These are phyloP conservation scores for Plasmopara muralis DNA, from an alignment of 352 stramenopile genomes.

Conservation along the genomic window DNA sequence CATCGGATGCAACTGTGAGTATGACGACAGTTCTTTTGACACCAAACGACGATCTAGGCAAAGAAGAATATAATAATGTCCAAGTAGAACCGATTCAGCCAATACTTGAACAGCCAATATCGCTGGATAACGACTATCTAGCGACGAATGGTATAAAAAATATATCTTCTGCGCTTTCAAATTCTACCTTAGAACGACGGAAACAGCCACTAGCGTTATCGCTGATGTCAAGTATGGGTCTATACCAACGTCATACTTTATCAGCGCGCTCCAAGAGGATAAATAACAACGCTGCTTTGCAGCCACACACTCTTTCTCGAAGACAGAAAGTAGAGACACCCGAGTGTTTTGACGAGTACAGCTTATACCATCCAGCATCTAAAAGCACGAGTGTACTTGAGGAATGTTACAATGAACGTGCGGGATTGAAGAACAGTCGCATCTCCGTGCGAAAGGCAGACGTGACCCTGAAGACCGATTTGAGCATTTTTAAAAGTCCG, in stretches of 20 bases:
- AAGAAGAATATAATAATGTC: neutral
- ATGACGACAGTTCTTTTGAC: too few species aligned
- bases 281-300: neutral
- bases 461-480: slow-evolving; percentile 35
- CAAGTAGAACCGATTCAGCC: slow-evolving; percentile 5
- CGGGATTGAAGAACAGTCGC: slow-evolving; percentile 1
- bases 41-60: too few species aligned
- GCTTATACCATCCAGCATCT: slow-evolving; percentile 64
- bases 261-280: slow-evolving; percentile 14
- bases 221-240: neutral
- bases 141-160: slow-evolving; percentile 16
- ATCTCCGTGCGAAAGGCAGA: neutral
- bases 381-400: slow-evolving; percentile 36
- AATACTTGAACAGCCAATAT: slow-evolving; percentile 15
- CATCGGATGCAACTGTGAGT: neutral
- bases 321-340: slow-evolving; percentile 15
- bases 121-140: slow-evolving; percentile 5
- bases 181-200: slow-evolving; percentile 5
- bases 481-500: slow-evolving; percentile 80
- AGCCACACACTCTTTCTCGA: slow-evolving; percentile 10
- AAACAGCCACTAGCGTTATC: slow-evolving; percentile 2
- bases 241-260: slow-evolving; percentile 7
- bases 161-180: slow-evolving; percentile 10
- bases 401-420: slow-evolving; percentile 24
- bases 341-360: slow-evolving; percentile 80